A percentile compares a stretch with the other conserved stretches of the same genome.
Evolutionary conservation across 2,329 filamentous ascomycete genomes (phyloP).

Genomic region (Cytospora paraplurivora): DNA sequence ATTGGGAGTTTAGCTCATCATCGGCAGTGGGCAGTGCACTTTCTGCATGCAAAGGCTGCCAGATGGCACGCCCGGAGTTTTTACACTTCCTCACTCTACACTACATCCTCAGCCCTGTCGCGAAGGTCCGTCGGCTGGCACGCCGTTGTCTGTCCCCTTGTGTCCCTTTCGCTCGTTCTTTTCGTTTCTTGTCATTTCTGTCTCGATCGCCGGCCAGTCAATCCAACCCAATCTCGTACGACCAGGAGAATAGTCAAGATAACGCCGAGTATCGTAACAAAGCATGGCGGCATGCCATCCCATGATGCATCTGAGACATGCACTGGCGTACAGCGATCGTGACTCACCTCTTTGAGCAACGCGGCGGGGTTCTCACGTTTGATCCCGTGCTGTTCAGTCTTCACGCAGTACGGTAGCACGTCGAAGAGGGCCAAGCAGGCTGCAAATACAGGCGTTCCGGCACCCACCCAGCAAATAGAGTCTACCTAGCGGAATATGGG

Average conservation of each 20-base stretch:
- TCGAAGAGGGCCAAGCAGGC: constrained; percentile 19
- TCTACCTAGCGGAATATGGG: neutral
- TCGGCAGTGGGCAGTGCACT: too few relatives aligned
- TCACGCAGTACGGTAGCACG: constrained; percentile 5
- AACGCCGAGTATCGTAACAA: neutral
- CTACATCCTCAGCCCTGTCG: neutral
- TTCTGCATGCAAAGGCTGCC: neutral
- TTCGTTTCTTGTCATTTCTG: constrained; percentile 1
- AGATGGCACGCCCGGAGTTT: neutral
- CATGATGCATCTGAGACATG: constrained; percentile 5
- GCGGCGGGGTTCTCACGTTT: neutral
- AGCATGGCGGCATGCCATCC: neutral
- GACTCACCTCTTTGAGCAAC: constrained; percentile 20
- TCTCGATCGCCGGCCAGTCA: neutral
- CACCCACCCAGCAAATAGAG: neutral
- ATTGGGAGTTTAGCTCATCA: too few relatives aligned
- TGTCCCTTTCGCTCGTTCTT: neutral
- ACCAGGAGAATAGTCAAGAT: constrained; percentile 3
- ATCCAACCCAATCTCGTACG: constrained; percentile 1
- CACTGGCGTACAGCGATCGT: constrained; percentile 13
- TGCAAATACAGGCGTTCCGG: constrained; percentile 18
- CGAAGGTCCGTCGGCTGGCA: neutral
- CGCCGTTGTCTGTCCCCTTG: neutral
- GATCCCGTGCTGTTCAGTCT: constrained; percentile 2
- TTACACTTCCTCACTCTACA: neutral